Base-by-base conservation (phyloP, 176 grass and related monocot genomes). In the Phoenix dactylifera region DNA sequence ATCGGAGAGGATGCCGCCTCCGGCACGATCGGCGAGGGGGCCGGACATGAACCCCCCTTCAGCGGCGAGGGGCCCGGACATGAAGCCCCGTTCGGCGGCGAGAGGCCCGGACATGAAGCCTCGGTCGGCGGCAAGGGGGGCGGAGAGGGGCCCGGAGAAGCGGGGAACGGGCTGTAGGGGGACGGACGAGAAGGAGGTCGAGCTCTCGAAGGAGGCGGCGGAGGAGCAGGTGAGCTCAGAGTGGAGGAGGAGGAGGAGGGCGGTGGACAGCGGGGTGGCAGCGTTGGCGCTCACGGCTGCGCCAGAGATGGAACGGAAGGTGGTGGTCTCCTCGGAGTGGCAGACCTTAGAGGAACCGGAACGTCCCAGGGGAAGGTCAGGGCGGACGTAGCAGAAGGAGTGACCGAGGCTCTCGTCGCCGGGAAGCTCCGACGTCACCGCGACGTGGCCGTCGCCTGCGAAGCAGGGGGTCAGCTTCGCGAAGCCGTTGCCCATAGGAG, bases 271-370 rank as follows among this genome's bases (percentile, higher is more conserved):
- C 28, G 69, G 62, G 0, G 80, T 83, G 24, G 75, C 79, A 22
- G 30, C 50, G 73, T 97, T 97, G 52, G 93, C 93, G 67, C 87
- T 88, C 67, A 97, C 76, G 20, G 93, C 72, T 0, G 93, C 87
- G 24, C 87, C 93, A 49, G 84, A 91, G 7, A 97, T 83, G 0
- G 87, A 83, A 55, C 80, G 76, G 72, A 83, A 82, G 22, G 35
- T 18, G 54, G 68, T 1, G 15, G 67, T 12, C 6, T 52, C 49
- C 4, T 26, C 63, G 22, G 48, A 24, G 63, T 65, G 49, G 48
- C 28, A 16, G 48, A 44, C 35, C 35, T 44, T 50, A 9, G 57
- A 17, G 7, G 59, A 26, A 9, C 62, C 66, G 9, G 80, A 57
- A 6, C 65, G 65, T 0, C 0, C 28, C 16, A 68, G 28, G 26